A percentile compares a stretch with the other conserved stretches of the same genome.
Evolutionary conservation across 2,329 filamentous ascomycete species (phyloP).

Genomic region (Colletotrichum tofieldiae): DNA sequence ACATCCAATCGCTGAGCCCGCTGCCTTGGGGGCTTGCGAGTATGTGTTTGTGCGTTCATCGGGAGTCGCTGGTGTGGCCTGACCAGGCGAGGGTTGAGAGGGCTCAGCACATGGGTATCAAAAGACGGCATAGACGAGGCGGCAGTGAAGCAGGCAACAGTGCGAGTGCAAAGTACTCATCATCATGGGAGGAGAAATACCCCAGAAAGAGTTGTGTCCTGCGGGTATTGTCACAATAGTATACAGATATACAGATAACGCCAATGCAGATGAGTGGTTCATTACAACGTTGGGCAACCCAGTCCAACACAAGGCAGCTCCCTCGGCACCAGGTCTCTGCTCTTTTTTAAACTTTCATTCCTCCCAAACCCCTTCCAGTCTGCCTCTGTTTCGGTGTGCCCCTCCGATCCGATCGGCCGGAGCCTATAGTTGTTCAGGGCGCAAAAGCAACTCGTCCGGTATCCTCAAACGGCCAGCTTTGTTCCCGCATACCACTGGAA

Average conservation of each 20-base stretch:
- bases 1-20: conserved; percentile 3
- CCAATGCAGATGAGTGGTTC: conserved; percentile 15
- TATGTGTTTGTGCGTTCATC: neutral
- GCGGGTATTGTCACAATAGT: conserved; percentile 33
- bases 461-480: neutral
- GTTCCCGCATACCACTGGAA: neutral
- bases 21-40: neutral
- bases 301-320: neutral
- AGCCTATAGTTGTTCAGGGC: conserved; percentile 25
- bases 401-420: conserved; percentile 33
- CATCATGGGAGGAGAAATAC: neutral
- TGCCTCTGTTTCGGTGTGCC: conserved; percentile 29
- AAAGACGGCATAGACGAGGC: neutral
- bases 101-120: neutral
- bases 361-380: conserved; percentile 4
- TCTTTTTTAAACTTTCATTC: neutral
- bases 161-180: neutral
- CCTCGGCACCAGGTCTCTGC: neutral
- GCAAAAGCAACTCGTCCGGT: conserved; percentile 8
- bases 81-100: neutral
- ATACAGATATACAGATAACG: conserved; percentile 20
- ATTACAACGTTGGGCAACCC: conserved; percentile 9
- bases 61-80: neutral
- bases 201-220: neutral
- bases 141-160: neutral